A percentile compares a stretch with the other conserved stretches of the same genome.
Conservation (phyloP, 2,329 filamentous ascomycete genomes). For the Phoma sp. region DNA sequence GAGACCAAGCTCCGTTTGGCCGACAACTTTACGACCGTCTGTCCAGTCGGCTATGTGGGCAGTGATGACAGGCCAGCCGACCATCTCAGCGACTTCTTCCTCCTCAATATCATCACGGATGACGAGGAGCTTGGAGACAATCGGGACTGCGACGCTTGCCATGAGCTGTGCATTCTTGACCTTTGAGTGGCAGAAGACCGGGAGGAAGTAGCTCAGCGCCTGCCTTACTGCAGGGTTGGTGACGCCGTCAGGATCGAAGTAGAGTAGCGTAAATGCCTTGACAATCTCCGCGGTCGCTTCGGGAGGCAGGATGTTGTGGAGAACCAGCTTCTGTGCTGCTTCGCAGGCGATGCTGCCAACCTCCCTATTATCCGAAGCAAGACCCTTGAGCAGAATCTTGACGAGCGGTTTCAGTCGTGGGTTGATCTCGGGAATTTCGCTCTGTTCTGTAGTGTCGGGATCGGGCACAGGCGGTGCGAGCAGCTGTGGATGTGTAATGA, state of each 20-base stretch:
- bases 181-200: constrained; percentile 89
- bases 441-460: constrained; percentile 50
- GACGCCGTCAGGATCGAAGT: constrained; percentile 85
- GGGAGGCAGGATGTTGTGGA: constrained; percentile 72
- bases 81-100: constrained; percentile 74
- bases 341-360: constrained; percentile 83
- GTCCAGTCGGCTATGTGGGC: constrained; percentile 93
- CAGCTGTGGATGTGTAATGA: constrained; percentile 85
- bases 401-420: constrained; percentile 67
- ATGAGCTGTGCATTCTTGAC: constrained; percentile 83
- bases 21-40: constrained; percentile 78
- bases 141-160: constrained; percentile 73
- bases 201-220: constrained; percentile 89
- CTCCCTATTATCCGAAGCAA: constrained; percentile 69
- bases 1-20: constrained; percentile 60
- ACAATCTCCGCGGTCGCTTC: constrained; percentile 69
- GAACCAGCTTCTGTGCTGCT: constrained; percentile 83
- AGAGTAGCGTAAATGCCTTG: constrained; percentile 81
- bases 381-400: constrained; percentile 83
- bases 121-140: constrained; percentile 72
- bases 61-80: constrained; percentile 77
- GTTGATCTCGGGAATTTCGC: constrained; percentile 39
- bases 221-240: constrained; percentile 84
- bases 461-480: constrained; percentile 63
- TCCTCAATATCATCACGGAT: constrained; percentile 71